Percentiles rank a stretch among this genome's conserved stretches.
Conservation (phyloP, 768 basidiomycete species). For the Strobilomyces confusus region DNA sequence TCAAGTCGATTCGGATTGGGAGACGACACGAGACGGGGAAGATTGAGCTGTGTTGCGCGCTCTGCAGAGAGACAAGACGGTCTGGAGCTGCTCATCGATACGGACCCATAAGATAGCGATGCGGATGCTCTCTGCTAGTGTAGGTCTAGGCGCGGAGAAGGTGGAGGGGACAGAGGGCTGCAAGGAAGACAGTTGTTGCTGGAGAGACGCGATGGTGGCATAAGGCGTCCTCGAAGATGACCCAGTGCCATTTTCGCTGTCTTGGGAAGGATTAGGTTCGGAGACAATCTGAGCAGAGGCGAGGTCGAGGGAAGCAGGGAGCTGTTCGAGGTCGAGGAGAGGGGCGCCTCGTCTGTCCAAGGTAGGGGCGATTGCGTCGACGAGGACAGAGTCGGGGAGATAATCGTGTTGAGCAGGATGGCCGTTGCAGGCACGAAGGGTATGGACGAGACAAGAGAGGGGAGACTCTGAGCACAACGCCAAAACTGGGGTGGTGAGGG, state of each 20-base stretch:
- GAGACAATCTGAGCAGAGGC: conserved; percentile 14
- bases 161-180: conserved; percentile 36
- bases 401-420: conserved; percentile 8
- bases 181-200: conserved; percentile 63
- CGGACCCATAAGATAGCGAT: conserved; percentile 67
- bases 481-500: conserved; percentile 41
- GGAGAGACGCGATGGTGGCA: conserved; percentile 57
- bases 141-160: conserved; percentile 7
- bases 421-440: conserved; percentile 14
- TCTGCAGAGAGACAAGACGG: conserved; percentile 61
- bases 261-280: conserved; percentile 6
- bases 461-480: conserved; percentile 19
- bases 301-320: conserved; percentile 37
- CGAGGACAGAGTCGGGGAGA: conserved; percentile 47
- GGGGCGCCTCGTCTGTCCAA: conserved; percentile 54
- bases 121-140: conserved; percentile 53
- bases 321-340: conserved; percentile 60
- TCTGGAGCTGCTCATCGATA: conserved; percentile 72
- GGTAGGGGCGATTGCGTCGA: conserved; percentile 44
- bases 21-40: conserved; percentile 31
- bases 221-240: conserved; percentile 13
- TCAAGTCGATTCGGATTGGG: conserved; percentile 35
- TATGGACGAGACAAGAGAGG: conserved; percentile 18
- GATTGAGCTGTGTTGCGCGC: conserved; percentile 36
- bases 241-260: not conserved